Conservation (phyloP, 2,329 filamentous ascomycete genomes). For the Aureobasidium leucospermi region DNA sequence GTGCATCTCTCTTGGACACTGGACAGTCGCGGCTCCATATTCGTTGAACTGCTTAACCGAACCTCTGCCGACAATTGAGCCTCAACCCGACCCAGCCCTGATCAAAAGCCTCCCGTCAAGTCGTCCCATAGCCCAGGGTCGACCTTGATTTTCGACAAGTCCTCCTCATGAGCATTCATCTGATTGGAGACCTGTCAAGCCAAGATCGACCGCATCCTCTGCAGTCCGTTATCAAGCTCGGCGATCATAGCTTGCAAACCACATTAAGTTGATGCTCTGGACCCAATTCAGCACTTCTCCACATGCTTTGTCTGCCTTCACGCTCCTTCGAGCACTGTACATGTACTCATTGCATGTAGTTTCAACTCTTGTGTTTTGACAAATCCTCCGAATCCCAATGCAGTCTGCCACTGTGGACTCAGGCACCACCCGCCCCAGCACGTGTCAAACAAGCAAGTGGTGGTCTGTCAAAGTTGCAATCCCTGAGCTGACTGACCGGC, state of each 20-base stretch:
- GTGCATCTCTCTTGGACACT: no score
- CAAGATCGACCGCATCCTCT: background rate
- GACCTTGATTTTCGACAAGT: background rate
- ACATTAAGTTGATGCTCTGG: background rate
- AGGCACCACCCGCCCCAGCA: background rate
- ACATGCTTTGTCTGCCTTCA: no score
- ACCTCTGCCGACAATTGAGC: no score
- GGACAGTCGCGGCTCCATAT: background rate
- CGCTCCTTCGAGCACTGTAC: background rate
- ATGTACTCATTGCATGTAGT: background rate
- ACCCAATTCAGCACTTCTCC: background rate
- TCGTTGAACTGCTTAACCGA: background rate
- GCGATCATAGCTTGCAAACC: background rate
- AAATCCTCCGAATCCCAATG: background rate
- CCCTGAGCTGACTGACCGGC: slow-evolving; percentile 1
- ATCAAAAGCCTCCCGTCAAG: background rate
- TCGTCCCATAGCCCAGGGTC: background rate
- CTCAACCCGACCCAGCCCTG: background rate
- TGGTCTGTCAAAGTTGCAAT: background rate
- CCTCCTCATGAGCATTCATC: no score
- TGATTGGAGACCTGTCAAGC: background rate
- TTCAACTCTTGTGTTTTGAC: background rate
- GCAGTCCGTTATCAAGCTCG: background rate
- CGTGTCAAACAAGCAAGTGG: background rate
- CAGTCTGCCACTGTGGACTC: background rate